Evolutionary conservation across 2,329 filamentous ascomycete genomes (phyloP), one percentile per base, ranked within the genome.

Genomic region (Coniella lustricola): DNA sequence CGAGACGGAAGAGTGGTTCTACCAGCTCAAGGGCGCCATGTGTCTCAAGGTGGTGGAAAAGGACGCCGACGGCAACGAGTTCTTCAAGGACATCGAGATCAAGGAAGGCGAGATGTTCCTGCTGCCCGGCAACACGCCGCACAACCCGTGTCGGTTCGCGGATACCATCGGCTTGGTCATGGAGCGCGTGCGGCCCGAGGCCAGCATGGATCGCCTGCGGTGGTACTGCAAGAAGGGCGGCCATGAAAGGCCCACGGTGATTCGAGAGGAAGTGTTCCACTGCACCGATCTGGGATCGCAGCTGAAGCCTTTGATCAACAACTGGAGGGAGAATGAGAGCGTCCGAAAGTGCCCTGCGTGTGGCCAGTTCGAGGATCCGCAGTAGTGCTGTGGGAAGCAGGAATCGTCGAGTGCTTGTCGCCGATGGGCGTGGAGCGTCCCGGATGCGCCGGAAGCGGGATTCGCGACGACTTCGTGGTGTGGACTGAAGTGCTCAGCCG

Each of bases 1-100:
- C 50, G 52, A 54, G 45, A 57, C 55, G n/a, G 54, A 54, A 44
- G 55, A 57, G 45, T 57, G 53, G 54, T 57, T 56, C 54, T 57
- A 57, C 47, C 55, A 57, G 38, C 53, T 52, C 29, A 54, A 55
- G n/a, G 56, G 56, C 31, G 55, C 56, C 50, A 58, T 58, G 48
- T 49, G 46, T 35, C 46, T 50, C 32, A 54, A 45, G 49, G 49
- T 54, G 18, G 52, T 54, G 10, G 52, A 54, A 40, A 50, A 16
- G 48, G 51, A 48, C 37, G 39, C 48, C 4, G 32, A 22, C 2
- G 51, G 51, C 7, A 33, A 20, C n/a, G 52, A 43, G 21, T 33
- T 18, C 14, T 54, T 54, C 51, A 44, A 41, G 43, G 53, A 55
- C 40, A 46, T 55, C 12, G 39, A 49, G 32, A 55, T 55, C 49